A percentile compares a stretch with the other conserved stretches of the same genome.
These are phyloP conservation scores for Backusella tuberculispora DNA, from an alignment of 192 early-diverging fungal genomes.

Conservation along the genomic window DNA sequence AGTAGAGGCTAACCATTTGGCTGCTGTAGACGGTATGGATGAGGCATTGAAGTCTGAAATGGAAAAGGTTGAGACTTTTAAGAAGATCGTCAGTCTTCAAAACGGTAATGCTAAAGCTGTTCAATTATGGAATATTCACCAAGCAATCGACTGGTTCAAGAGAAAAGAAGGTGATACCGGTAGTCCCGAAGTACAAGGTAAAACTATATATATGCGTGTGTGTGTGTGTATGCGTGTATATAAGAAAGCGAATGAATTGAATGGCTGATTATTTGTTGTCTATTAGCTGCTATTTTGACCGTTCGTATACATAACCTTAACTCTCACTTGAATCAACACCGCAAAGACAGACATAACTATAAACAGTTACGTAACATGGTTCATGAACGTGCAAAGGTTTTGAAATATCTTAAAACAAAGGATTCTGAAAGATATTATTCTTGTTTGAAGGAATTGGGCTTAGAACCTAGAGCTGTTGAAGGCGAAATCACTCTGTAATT, in stretches of 20 bases:
- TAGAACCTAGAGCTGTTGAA: constrained; percentile 67
- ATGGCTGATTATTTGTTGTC: background rate
- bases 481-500: constrained; percentile 63
- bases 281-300: constrained; percentile 85
- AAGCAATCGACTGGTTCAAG: constrained; percentile 79
- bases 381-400: constrained; percentile 80
- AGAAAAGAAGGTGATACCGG: constrained; percentile 83
- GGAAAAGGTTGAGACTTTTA: constrained; percentile 64
- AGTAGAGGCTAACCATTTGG: constrained; percentile 29
- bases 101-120: constrained; percentile 82
- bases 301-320: constrained; percentile 87
- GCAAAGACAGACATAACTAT: constrained; percentile 92
- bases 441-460: constrained; percentile 71
- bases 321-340: constrained; percentile 75
- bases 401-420: constrained; percentile 87
- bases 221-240: background rate
- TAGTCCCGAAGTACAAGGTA: constrained; percentile 92
- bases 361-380: constrained; percentile 78
- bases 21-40: constrained; percentile 39
- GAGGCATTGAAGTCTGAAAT: constrained; percentile 46
- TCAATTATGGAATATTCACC: constrained; percentile 72
- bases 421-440: constrained; percentile 67
- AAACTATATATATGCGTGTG: background rate
- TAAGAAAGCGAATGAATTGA: background rate
- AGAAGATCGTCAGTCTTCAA: constrained; percentile 77